A percentile compares a stretch with the other conserved stretches of the same genome.
These are phyloP conservation scores for Cladosporium halotolerans DNA, from an alignment of 2,329 filamentous ascomycete genomes.

Conservation along the genomic window DNA sequence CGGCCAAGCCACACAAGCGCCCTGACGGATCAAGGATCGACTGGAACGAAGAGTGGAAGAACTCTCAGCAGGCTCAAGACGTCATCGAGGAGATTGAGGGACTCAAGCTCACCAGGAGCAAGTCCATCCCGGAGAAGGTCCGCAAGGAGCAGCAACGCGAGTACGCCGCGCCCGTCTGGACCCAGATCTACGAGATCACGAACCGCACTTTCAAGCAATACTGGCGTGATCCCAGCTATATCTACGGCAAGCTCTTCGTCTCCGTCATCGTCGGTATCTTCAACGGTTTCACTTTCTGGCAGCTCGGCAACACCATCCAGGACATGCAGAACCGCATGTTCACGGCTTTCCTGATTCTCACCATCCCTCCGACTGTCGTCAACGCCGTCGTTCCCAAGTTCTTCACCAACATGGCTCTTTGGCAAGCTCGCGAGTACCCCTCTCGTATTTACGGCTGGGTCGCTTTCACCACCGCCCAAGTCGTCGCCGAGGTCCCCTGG, in stretches of 20 bases:
- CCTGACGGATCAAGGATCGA: conserved; percentile 53
- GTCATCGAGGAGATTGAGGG: conserved; percentile 60
- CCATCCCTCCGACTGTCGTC: conserved; percentile 62
- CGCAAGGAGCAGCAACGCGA: conserved; percentile 34
- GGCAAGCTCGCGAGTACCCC: conserved; percentile 67
- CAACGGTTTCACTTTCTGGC: conserved; percentile 73
- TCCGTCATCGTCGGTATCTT: conserved; percentile 67
- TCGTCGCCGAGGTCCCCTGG: conserved; percentile 66
- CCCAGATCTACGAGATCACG: conserved; percentile 61
- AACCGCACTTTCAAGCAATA: conserved; percentile 66
- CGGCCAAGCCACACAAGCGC: conserved; percentile 50
- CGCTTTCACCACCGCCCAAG: conserved; percentile 67
- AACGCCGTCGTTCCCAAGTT: conserved; percentile 74
- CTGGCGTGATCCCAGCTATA: conserved; percentile 70
- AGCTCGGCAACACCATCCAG: conserved; percentile 57
- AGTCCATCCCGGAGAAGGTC: conserved; percentile 31
- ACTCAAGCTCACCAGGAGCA: conserved; percentile 54
- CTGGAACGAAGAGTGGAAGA: conserved; percentile 71
- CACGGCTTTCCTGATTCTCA: conserved; percentile 54
- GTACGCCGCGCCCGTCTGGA: conserved; percentile 59
- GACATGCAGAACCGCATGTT: conserved; percentile 77
- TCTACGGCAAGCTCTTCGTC: conserved; percentile 71
- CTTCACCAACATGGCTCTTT: conserved; percentile 64
- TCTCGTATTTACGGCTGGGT: conserved; percentile 72
- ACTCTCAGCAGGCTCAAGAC: conserved; percentile 54